Conservation (phyloP, 768 basidiomycete species). For the Kockovaella imperatae region DNA sequence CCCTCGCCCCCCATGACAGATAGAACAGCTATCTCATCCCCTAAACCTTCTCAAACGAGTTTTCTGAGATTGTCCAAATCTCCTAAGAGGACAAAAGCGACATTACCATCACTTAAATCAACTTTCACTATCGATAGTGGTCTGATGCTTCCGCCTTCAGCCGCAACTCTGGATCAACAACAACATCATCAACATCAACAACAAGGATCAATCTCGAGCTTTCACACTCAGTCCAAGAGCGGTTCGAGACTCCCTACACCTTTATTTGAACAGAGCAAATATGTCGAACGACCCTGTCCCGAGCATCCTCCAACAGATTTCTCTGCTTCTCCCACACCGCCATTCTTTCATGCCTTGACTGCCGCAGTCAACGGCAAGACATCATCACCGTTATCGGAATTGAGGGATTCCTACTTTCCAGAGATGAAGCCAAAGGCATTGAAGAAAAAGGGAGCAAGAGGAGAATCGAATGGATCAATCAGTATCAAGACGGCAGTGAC, state of each 20-base stretch:
- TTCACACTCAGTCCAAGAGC: neutral
- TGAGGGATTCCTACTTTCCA: neutral
- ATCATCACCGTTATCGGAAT: neutral
- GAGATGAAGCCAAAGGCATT: no score
- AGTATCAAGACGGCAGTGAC: neutral
- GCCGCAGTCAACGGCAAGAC: neutral
- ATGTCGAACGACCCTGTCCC: neutral
- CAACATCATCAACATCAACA: no score
- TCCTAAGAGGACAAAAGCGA: no score
- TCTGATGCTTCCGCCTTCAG: no score
- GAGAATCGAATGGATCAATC: neutral
- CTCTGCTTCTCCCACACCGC: neutral
- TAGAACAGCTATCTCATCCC: no score
- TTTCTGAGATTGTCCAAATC: no score
- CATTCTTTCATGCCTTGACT: neutral
- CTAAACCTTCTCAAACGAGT: no score
- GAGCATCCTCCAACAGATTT: neutral
- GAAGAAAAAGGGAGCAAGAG: neutral
- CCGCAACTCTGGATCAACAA: neutral
- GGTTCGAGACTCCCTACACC: neutral
- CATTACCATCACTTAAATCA: no score
- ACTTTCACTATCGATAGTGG: no score
- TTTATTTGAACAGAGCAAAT: no score
- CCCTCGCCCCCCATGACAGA: no score
- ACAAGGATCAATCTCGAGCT: neutral